These are phyloP conservation scores for Clonostachys byssicola DNA, from an alignment of 2,329 filamentous ascomycete genomes.

Conservation along the genomic window DNA sequence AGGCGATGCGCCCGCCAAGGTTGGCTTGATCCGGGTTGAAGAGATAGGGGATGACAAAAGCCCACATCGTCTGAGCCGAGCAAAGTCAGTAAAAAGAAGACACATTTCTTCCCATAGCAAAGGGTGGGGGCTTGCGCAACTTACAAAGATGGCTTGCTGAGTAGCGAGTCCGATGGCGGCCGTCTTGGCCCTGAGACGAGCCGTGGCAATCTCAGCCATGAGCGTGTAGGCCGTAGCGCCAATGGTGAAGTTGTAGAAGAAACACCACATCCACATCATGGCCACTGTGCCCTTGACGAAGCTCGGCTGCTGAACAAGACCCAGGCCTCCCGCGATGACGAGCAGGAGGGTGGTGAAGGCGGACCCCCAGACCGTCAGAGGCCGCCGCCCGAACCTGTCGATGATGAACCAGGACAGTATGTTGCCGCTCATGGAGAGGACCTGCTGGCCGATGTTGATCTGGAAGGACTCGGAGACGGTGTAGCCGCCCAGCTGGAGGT, in stretches of 20 bases:
- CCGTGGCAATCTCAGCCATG: slow-evolving; percentile 30
- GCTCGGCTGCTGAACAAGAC: slow-evolving; percentile 22
- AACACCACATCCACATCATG: slow-evolving; percentile 26
- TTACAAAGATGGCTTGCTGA: no score
- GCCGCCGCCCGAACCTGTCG: no score
- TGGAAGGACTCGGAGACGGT: no score
- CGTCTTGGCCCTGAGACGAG: slow-evolving; percentile 27
- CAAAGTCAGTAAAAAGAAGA: no score
- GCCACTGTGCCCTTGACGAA: slow-evolving; percentile 28
- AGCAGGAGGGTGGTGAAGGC: slow-evolving; percentile 28
- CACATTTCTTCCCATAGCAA: no score
- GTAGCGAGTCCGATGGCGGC: slow-evolving; percentile 30
- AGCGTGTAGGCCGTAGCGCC: slow-evolving; percentile 38
- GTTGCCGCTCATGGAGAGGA: no score
- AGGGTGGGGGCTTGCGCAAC: no score
- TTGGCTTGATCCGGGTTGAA: slow-evolving; percentile 31
- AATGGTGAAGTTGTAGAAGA: slow-evolving; percentile 35
- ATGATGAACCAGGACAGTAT: no score
- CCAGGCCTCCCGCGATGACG: slow-evolving; percentile 33
- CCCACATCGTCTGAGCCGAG: no score
- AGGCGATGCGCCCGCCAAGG: slow-evolving; percentile 30
- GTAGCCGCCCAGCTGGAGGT: slow-evolving; percentile 35
- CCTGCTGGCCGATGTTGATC: no score
- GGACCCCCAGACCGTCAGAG: no score
- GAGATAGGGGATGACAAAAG: slow-evolving; percentile 36